Percentiles rank a stretch among this genome's conserved stretches.
Conservation (phyloP, 2,329 filamentous ascomycete genomes). For the Xylariaceae sp. region DNA sequence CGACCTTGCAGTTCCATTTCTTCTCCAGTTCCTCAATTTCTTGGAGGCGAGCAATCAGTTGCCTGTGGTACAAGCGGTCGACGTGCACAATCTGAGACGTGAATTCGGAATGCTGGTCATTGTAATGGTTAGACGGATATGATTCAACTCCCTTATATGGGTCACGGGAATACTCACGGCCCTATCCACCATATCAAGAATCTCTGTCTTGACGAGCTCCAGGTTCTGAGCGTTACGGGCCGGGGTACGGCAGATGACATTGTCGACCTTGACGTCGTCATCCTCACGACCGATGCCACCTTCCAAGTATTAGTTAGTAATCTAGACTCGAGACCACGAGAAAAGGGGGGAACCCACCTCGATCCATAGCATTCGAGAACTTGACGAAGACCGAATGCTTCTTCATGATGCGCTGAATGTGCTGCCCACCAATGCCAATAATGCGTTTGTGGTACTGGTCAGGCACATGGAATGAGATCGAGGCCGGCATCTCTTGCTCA, state of each 20-base stretch:
- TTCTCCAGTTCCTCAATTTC: conserved; percentile 95
- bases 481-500: conserved; percentile 98
- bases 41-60: conserved; percentile 79
- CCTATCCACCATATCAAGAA: conserved; percentile 98
- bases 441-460: conserved; percentile 99
- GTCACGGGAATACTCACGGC: conserved; percentile 53
- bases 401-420: conserved; percentile 99
- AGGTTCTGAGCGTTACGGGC: conserved; percentile 95
- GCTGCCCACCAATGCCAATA: conserved; percentile 95
- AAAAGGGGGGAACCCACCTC: conserved; percentile 47
- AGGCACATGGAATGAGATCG: conserved; percentile 97
- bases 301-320: conserved; percentile 17
- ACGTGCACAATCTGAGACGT: conserved; percentile 90
- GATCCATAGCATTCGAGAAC: conserved; percentile 98
- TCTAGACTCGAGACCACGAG: neutral
- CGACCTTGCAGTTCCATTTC: conserved; percentile 99
- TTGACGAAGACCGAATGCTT: conserved; percentile 99
- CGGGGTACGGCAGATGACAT: conserved; percentile 96
- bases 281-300: conserved; percentile 85
- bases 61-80: conserved; percentile 90
- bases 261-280: conserved; percentile 97
- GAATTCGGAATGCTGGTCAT: conserved; percentile 78
- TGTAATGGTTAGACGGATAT: neutral
- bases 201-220: conserved; percentile 96
- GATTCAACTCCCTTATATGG: neutral